Evolutionary conservation across 495 filamentous ascomycete species (phyloP).

Genomic region (Durotheca rogersii): DNA sequence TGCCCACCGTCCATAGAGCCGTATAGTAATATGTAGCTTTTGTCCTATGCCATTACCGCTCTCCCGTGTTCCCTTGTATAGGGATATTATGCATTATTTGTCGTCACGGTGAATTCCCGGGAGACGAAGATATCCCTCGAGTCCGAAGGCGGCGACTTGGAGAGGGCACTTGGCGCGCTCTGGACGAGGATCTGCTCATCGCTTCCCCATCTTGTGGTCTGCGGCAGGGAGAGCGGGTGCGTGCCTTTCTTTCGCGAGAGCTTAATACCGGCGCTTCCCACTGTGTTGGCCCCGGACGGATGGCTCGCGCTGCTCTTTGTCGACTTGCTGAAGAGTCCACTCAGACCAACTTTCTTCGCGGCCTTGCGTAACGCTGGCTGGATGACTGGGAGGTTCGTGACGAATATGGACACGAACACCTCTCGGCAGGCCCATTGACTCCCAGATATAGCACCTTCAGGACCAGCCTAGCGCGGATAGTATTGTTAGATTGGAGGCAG

Average conservation of each 20-base stretch:
- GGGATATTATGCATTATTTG: background rate
- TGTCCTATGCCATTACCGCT: background rate
- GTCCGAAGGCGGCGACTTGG: background rate
- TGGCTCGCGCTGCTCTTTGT: background rate
- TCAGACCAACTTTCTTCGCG: constrained; percentile 27
- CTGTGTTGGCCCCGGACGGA: constrained; percentile 6
- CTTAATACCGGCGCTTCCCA: constrained; percentile 28
- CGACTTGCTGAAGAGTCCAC: constrained; percentile 36
- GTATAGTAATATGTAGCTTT: no score
- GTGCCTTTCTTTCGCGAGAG: constrained; percentile 35
- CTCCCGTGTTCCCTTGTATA: background rate
- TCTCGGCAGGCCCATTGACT: constrained; percentile 53
- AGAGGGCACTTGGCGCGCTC: background rate
- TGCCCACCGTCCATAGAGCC: no score
- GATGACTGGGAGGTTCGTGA: constrained; percentile 56
- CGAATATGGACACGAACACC: constrained; percentile 55
- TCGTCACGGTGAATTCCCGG: background rate
- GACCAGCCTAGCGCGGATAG: constrained; percentile 43
- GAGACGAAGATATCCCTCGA: background rate
- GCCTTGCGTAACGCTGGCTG: constrained; percentile 46
- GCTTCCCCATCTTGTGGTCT: constrained; percentile 47
- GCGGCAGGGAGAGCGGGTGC: constrained; percentile 43
- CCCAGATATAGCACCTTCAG: constrained; percentile 16
- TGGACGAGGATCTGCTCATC: constrained; percentile 45
- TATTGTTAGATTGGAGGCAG: constrained; percentile 33